Conservation (phyloP, 2,329 filamentous ascomycete genomes). For the Alternaria conjuncta region DNA sequence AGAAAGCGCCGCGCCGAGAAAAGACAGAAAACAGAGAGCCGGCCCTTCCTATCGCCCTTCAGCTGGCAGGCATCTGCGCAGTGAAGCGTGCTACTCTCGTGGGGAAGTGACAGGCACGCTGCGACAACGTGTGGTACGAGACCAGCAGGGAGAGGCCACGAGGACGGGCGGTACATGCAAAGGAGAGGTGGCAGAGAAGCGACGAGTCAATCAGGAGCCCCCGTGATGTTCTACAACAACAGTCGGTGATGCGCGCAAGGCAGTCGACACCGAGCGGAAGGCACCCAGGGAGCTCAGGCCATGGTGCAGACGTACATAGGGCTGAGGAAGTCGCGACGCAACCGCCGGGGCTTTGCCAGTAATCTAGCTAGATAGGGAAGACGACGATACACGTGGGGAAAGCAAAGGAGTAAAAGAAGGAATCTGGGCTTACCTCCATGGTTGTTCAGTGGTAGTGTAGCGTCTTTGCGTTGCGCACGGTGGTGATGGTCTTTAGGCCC, state of each 20-base stretch:
- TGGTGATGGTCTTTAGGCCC: constrained; percentile 33
- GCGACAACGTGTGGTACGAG: constrained; percentile 36
- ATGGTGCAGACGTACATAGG: constrained; percentile 31
- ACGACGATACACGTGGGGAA: constrained; percentile 15
- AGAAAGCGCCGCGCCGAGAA: constrained; percentile 10
- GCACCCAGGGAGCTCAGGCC: constrained; percentile 35
- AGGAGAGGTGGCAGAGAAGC: constrained; percentile 17
- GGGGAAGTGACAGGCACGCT: constrained; percentile 26
- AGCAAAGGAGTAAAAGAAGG: constrained; percentile 23
- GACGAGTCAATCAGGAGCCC: constrained; percentile 31
- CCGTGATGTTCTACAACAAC: constrained; percentile 47
- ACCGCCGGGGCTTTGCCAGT: constrained; percentile 6
- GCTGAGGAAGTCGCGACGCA: constrained; percentile 31
- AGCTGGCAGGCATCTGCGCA: constrained; percentile 38
- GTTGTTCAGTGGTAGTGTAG: constrained; percentile 31
- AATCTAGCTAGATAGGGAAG: constrained; percentile 9
- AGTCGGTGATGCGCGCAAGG: constrained; percentile 34
- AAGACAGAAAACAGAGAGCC: constrained; percentile 15
- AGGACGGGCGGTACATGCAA: constrained; percentile 14
- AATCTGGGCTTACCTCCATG: constrained; percentile 44
- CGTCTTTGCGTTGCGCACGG: constrained; percentile 36
- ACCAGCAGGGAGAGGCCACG: constrained; percentile 23
- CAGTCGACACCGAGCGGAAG: constrained; percentile 23
- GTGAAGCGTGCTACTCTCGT: constrained; percentile 33
- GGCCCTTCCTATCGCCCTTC: constrained; percentile 20